Evolutionary conservation across 768 basidiomycete species (phyloP).

Genomic region (Termitomyces sp.): DNA sequence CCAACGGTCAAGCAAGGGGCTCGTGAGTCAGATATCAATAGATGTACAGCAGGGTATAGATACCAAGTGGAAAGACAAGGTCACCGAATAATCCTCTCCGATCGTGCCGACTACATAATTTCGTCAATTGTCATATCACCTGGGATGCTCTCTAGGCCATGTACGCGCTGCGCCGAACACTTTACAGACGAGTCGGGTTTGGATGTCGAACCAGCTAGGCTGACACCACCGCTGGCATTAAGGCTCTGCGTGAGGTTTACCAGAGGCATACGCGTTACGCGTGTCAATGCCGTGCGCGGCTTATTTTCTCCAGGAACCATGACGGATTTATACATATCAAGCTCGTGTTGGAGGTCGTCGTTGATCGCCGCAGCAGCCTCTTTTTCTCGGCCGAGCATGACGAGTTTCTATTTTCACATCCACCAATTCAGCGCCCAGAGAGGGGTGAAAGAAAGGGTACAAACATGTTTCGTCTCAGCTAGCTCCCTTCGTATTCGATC

Average conservation of each 20-base stretch:
- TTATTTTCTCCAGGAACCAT: constrained; percentile 41
- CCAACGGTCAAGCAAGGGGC: neutral
- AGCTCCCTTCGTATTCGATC: constrained; percentile 79
- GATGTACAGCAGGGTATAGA: constrained; percentile 1
- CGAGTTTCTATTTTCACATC: constrained; percentile 35
- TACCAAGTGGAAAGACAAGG: neutral
- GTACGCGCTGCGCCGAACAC: constrained; percentile 10
- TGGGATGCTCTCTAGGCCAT: constrained; percentile 25
- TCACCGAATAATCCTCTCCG: neutral
- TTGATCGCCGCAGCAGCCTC: constrained; percentile 39
- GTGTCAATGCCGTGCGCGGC: constrained; percentile 48
- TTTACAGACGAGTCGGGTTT: neutral
- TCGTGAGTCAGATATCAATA: neutral
- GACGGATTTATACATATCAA: constrained; percentile 58
- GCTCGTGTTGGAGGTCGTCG: constrained; percentile 43
- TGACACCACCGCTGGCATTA: constrained; percentile 13
- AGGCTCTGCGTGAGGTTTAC: constrained; percentile 36
- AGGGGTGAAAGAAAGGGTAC: constrained; percentile 17
- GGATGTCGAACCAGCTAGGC: neutral
- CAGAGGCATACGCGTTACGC: constrained; percentile 43
- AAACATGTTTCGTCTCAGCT: constrained; percentile 74
- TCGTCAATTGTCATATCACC: constrained; percentile 51
- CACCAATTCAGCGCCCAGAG: neutral
- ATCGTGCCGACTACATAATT: constrained; percentile 8
- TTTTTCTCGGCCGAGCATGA: constrained; percentile 38